Base-by-base conservation (phyloP, 2,329 filamentous ascomycete species). In the Botrytis galanthina region DNA sequence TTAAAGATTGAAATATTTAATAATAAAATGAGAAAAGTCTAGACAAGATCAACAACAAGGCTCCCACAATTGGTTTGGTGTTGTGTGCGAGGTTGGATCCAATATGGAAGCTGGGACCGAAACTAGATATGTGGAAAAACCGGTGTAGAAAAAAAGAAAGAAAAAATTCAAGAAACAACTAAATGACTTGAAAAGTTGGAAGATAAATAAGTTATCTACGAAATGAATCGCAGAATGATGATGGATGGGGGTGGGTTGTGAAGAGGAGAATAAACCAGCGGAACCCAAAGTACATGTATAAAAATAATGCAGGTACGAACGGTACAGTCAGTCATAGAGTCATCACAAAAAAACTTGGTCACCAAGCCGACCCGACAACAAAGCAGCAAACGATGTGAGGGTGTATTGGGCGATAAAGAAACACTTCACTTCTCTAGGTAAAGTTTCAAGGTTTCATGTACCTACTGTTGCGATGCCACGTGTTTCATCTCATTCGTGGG, bases 271-370 rank as follows among this genome's bases (percentile, higher is more conserved):
- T 46, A 44, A 72, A 44, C 37, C 29, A 12, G 37, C 39, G 39
- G 37, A 46, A 68, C 2, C 18, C 35, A 66, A 37, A 72, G 62
- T 59, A 72, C 26, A 57, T 32, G 46, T 68, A 68, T 68, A 68
- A 72, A 72, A 72, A 72, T 37, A 72, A 72, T 72, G 70, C 70
- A 67, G 62, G 70, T 72, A 72, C 48, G 7, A 44, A 68, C 57
- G 37, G 44, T 46, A 48, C 29, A 66, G 61, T 60, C 37, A 51
- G 32, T 54, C 46, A 39, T 39, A 51, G 5, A 51, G 46, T 32
- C 46, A 39, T 57, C 9, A 67, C 14, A 7, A 18, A 37, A 51
- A 71, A 59, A 66, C 51, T 54, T 67, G 61, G 46, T 10, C 44
- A 57, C 60, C 70, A 67, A 68, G 48, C 35, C 64, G 26, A 42